phyloP scores from a whole-genome alignment of 306 rosid genomes.

The Hylodesmum podocarpum region DNA sequence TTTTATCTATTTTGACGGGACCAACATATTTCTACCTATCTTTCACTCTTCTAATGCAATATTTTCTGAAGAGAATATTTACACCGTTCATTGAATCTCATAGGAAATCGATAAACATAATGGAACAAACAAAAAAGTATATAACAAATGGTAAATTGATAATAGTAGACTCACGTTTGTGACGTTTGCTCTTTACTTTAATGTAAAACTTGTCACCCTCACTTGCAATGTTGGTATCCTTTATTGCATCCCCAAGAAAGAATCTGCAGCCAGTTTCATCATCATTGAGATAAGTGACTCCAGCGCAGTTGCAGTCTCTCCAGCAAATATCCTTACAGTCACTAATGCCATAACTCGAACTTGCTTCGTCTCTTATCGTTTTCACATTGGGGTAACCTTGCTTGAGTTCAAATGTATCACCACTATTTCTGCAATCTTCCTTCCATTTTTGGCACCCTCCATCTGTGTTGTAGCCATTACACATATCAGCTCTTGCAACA shows the following conservation, averaged over 20 bases:
- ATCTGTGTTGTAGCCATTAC: conserved; percentile 21
- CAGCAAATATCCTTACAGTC: conserved; percentile 33
- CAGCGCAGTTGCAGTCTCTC: conserved; percentile 32
- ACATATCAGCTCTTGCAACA: conserved; percentile 23
- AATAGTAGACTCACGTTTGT: neutral
- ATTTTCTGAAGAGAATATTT: no score
- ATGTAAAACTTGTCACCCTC: neutral
- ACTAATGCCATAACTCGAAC: neutral
- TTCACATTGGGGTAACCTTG: neutral
- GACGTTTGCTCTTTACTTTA: neutral
- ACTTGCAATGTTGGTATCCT: neutral
- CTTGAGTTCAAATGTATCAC: neutral
- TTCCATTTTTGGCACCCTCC: conserved; percentile 29
- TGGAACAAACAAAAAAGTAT: no score
- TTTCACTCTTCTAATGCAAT: no score
- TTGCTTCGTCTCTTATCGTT: no score
- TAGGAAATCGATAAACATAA: no score
- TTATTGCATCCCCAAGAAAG: neutral
- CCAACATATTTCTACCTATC: no score
- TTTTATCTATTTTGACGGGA: no score
- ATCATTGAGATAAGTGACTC: neutral
- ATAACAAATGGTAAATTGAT: no score
- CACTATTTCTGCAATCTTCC: no score
- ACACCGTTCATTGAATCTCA: no score
- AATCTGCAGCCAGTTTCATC: conserved; percentile 24